These are phyloP conservation scores for Phallus indusiatus DNA, from an alignment of 768 basidiomycete genomes.

Conservation along the genomic window DNA sequence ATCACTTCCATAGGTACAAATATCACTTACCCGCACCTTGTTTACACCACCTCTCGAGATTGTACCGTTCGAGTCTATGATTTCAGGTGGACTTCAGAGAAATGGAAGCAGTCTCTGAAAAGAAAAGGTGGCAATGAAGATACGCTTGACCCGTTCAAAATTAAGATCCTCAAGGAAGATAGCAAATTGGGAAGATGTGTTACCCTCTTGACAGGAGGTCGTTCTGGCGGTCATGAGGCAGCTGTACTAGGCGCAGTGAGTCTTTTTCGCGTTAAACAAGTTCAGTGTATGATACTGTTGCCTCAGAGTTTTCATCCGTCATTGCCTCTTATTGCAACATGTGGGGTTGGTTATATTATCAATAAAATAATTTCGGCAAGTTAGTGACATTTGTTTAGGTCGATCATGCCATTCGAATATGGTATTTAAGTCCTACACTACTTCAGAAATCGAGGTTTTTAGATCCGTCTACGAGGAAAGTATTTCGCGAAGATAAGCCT, in stretches of 20 bases:
- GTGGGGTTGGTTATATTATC: constrained; percentile 44
- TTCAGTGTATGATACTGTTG: background rate
- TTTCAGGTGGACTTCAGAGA: constrained; percentile 23
- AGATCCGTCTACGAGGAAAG: background rate
- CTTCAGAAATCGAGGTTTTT: constrained; percentile 19
- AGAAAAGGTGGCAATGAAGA: constrained; percentile 30
- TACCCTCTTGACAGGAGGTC: constrained; percentile 55
- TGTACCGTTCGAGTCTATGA: constrained; percentile 64
- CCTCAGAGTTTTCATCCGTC: constrained; percentile 62
- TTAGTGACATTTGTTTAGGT: constrained; percentile 32
- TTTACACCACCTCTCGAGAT: constrained; percentile 68
- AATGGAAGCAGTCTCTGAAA: constrained; percentile 15
- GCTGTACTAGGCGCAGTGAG: constrained; percentile 59
- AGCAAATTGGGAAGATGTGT: constrained; percentile 51
- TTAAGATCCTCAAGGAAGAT: constrained; percentile 50
- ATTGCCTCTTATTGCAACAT: constrained; percentile 62
- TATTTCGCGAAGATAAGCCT: constrained; percentile 64
- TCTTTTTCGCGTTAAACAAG: constrained; percentile 25
- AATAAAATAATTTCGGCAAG: background rate
- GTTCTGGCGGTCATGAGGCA: constrained; percentile 64
- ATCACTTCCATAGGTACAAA: constrained; percentile 67
- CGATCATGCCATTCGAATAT: constrained; percentile 69
- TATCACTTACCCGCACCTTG: constrained; percentile 44
- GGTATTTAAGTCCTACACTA: constrained; percentile 40
- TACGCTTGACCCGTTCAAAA: constrained; percentile 53